These are phyloP conservation scores for Francoa sonchifolia DNA, from an alignment of 441 rosid species.

Conservation along the genomic window DNA sequence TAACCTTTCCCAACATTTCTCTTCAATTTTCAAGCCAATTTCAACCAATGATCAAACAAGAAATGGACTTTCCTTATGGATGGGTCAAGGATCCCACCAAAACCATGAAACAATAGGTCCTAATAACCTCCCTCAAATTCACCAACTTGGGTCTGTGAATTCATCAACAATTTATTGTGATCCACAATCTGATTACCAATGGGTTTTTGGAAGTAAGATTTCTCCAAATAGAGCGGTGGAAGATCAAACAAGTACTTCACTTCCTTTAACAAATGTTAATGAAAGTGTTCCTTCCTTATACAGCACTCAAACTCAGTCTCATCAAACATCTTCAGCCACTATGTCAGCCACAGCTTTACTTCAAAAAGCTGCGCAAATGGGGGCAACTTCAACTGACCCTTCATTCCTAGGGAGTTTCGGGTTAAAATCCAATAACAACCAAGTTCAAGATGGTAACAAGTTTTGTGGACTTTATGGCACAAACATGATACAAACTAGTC, in stretches of 20 bases:
- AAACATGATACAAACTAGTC: conserved; percentile 17
- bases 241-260: conserved; percentile 25
- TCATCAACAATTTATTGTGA: conserved; percentile 20
- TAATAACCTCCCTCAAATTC: conserved; percentile 24
- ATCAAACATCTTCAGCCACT: conserved; percentile 25
- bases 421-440: conserved; percentile 24
- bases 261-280: conserved; percentile 27
- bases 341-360: conserved; percentile 51
- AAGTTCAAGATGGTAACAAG: conserved; percentile 31
- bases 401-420: conserved; percentile 42
- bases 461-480: conserved; percentile 43
- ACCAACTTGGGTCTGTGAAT: conserved; percentile 22
- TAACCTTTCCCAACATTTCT: conserved; percentile 28
- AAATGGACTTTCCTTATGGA: conserved; percentile 51
- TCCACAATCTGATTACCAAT: conserved; percentile 27
- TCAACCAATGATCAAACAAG: conserved; percentile 27
- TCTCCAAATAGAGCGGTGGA: conserved; percentile 18
- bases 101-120: conserved; percentile 21
- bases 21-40: conserved; percentile 49
- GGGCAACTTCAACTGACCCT: conserved; percentile 41
- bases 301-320: conserved; percentile 55
- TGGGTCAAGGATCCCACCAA: conserved; percentile 25
- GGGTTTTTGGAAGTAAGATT: conserved; percentile 41
- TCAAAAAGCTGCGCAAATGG: conserved; percentile 56
- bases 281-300: conserved; percentile 60